These are phyloP conservation scores for Penicillium paradoxum DNA, from an alignment of 495 filamentous ascomycete genomes.

Conservation along the genomic window DNA sequence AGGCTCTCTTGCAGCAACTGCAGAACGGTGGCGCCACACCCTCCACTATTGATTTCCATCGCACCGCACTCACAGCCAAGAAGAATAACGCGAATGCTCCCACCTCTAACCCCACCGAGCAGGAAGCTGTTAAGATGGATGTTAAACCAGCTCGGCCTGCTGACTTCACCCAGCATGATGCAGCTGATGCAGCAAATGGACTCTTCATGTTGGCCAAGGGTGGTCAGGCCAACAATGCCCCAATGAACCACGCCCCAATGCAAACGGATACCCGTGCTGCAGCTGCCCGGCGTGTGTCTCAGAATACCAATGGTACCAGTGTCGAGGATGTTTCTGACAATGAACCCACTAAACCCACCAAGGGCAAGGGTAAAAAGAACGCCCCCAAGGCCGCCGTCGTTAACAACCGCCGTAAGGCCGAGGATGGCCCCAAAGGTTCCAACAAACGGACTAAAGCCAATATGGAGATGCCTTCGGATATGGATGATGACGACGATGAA, in stretches of 20 bases:
- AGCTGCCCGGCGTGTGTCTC: conserved; percentile 28
- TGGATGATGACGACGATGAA: conserved; percentile 46
- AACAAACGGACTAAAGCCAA: conserved; percentile 69
- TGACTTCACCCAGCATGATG: conserved; percentile 76
- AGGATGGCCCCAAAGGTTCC: conserved; percentile 63
- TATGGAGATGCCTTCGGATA: conserved; percentile 49
- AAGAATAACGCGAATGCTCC: conserved; percentile 51
- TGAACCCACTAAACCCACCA: conserved; percentile 58
- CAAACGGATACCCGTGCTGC: conserved; percentile 29
- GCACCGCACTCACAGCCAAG: conserved; percentile 80
- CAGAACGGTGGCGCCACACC: conserved; percentile 82
- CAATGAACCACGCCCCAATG: conserved; percentile 30
- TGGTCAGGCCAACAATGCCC: conserved; percentile 45
- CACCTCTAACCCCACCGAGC: conserved; percentile 48
- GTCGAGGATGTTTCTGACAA: conserved; percentile 63
- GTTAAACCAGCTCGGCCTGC: conserved; percentile 41
- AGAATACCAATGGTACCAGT: conserved; percentile 32
- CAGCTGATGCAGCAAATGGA: conserved; percentile 91
- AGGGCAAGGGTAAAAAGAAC: conserved; percentile 67
- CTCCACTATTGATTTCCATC: conserved; percentile 87
- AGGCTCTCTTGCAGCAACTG: conserved; percentile 71
- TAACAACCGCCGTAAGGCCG: conserved; percentile 73
- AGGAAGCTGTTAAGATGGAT: conserved; percentile 49
- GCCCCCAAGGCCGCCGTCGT: conserved; percentile 41
- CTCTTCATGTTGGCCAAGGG: conserved; percentile 83